Conservation (phyloP, 1,284 basidiomycete genomes). For the Rhodotorula sp. region DNA sequence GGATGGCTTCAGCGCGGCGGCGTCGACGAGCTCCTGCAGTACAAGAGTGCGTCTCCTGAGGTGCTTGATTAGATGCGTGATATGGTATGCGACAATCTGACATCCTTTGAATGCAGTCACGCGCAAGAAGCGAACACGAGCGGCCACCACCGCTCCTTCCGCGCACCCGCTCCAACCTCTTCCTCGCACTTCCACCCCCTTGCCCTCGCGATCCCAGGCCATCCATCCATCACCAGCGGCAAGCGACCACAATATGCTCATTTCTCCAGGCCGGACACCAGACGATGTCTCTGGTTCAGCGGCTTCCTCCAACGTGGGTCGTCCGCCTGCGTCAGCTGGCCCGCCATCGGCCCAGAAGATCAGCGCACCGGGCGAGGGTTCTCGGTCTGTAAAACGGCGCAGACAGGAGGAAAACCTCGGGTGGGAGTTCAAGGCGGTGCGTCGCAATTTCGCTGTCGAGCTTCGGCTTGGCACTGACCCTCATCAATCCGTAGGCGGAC, state of each 20-base stretch:
- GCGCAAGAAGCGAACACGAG: not conserved
- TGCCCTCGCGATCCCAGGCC: not conserved
- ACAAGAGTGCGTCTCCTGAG: not conserved
- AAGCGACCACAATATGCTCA: not conserved
- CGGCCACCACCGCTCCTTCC: too few relatives aligned
- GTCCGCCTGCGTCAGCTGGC: too few relatives aligned
- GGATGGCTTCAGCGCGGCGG: slow-evolving; percentile 9
- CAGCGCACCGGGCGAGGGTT: not conserved
- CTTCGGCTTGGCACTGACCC: not conserved
- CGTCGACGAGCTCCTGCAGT: slow-evolving; percentile 4
- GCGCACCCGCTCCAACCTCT: not conserved
- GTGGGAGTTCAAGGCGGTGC: not conserved
- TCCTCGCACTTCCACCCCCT: not conserved
- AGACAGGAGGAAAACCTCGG: slow-evolving; percentile 3
- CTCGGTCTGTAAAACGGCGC: slow-evolving; percentile 2
- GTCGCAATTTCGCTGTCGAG: not conserved
- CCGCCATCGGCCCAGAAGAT: not conserved
- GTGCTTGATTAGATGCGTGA: not conserved
- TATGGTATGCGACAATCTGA: not conserved
- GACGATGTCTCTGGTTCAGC: too few relatives aligned
- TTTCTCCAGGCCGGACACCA: too few relatives aligned
- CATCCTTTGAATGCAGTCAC: not conserved
- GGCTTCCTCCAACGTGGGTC: too few relatives aligned
- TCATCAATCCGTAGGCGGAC: not conserved
- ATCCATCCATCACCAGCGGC: not conserved